Base-by-base conservation (phyloP, 192 early-diverging fungal species). In the Linnemannia elongata region DNA sequence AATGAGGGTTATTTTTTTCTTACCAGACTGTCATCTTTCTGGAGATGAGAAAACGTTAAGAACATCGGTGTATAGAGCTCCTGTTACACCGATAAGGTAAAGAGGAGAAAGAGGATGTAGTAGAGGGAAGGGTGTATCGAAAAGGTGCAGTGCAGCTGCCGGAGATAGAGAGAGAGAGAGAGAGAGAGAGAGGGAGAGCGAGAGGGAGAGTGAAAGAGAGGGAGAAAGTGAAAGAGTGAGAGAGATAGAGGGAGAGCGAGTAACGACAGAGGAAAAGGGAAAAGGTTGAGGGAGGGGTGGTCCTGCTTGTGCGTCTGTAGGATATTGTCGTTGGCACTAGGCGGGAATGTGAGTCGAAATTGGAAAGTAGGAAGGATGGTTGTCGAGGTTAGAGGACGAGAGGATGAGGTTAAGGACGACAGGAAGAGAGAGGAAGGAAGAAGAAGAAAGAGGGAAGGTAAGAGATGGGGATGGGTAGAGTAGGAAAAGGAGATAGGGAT, bases 1-100 rank as follows among this genome's bases (percentile, higher is more conserved):
- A 52, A 52, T 45, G 44, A 52, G 6, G 20, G 49, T 18, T n/a
- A n/a, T 52, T 52, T 52, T n/a, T 42, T 2, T 33, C 27, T 60
- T 82, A 85, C 84, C 84, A 77, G 38, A 68, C 84, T 86, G 42
- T 86, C 84, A 52, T 86, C 84, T 30, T 81, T 80, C 70, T 86
- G 84, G 41, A 86, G 47, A 80, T 86, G 84, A 27, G 84, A 35
- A 63, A 81, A 73, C 35, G 42, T 49, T 42, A 77, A 27, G 13
- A 84, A 47, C 60, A 75, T 83, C 8, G 1, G 27, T 3, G 39
- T 4, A 6, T 55, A 20, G 2, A 18, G 27, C 15, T 15, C 38
- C 24, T 38, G 47, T 30, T 33, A 6, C 52, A 7, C 44, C 41
- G 44, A 33, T n/a, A 47, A 18, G 22, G 6, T 8, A 72, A 13